Evolutionary conservation across 2,329 filamentous ascomycete genomes (phyloP), one percentile per base, ranked within the genome.

Genomic region (Hymenoscyphus albidus): DNA sequence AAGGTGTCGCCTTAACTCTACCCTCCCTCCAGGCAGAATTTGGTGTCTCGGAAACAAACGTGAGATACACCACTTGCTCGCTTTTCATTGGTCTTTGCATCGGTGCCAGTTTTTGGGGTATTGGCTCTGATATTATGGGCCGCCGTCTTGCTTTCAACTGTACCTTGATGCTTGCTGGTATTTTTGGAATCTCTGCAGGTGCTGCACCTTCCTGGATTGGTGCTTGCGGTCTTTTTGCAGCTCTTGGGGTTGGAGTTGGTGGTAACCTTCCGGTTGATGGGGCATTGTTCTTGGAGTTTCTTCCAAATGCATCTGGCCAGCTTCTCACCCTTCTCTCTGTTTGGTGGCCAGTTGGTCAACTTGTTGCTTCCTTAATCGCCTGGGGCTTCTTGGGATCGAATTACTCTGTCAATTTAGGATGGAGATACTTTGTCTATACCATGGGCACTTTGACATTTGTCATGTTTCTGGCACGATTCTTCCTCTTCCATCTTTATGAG

Each of bases 261-360:
- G 91, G 92, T 5, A 94, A 92, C 72, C 78, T 93, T 22, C 89
- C 89, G 0, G 89, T 93, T 0, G 91, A 94, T 75, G 90, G 90
- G 40, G 89, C 91, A 0, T 80, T 95, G 2, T 95, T 96, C 75
- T 82, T 96, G 44, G 92, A 96, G 73, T 94, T 94, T 69, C 78
- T 96, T 0, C 92, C 92, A 0, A 88, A 89, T 64, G 85, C 88
- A 0, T 89, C 86, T n/a, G 87, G 86, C 67, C 86, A 87, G 39
- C 82, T 95, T 14, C 80, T 95, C 38, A 95, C 91, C 0, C 81
- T 94, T 58, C 81, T 96, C n/a, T 92, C 90, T 6, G 85, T 93
- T 7, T 95, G 91, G 89, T 96, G 92, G 91, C 90, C 92, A 0
- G 78, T 96, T 18, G 92, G 92, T 5, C 91, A 95, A 73, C 81